phyloP scores from a whole-genome alignment of 2,329 filamentous ascomycete species.

The Trichoderma cornu-damae region DNA sequence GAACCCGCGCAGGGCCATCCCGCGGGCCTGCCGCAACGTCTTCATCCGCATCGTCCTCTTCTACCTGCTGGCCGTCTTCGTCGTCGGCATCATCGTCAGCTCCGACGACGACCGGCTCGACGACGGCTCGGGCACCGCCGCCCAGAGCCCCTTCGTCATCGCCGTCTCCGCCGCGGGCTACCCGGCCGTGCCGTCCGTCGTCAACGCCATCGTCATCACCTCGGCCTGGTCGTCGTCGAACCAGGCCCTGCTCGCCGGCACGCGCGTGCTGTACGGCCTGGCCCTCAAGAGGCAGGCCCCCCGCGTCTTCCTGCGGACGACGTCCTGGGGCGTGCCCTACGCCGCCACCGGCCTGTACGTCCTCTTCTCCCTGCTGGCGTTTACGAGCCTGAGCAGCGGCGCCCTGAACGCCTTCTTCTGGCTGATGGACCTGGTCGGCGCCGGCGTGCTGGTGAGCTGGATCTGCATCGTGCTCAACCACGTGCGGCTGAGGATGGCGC shows the following conservation, averaged over 20 bases:
- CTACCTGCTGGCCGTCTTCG: conserved; percentile 63
- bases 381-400: conserved; percentile 51
- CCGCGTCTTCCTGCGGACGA: conserved; percentile 54
- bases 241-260: conserved; percentile 60
- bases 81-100: conserved; percentile 63
- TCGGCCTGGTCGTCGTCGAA: conserved; percentile 60
- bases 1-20: conserved; percentile 50
- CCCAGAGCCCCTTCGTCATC: conserved; percentile 63
- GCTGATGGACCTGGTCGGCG: conserved; percentile 57
- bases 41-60: conserved; percentile 55
- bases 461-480: conserved; percentile 55
- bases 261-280: conserved; percentile 64
- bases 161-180: conserved; percentile 64
- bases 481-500: conserved; percentile 49
- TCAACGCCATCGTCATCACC: conserved; percentile 72
- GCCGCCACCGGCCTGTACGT: conserved; percentile 50
- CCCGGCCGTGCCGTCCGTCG: conserved; percentile 60
- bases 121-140: conserved; percentile 42
- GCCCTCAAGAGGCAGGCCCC: conserved; percentile 63
- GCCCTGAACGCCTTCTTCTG: conserved; percentile 62
- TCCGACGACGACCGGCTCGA: conserved; percentile 52
- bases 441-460: conserved; percentile 61
- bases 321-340: conserved; percentile 58
- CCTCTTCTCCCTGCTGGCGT: conserved; percentile 52
- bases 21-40: conserved; percentile 51